A percentile compares a stretch with the other conserved stretches of the same genome.
phyloP scores from a whole-genome alignment of 768 basidiomycete genomes.

The Auriculariales sp. region DNA sequence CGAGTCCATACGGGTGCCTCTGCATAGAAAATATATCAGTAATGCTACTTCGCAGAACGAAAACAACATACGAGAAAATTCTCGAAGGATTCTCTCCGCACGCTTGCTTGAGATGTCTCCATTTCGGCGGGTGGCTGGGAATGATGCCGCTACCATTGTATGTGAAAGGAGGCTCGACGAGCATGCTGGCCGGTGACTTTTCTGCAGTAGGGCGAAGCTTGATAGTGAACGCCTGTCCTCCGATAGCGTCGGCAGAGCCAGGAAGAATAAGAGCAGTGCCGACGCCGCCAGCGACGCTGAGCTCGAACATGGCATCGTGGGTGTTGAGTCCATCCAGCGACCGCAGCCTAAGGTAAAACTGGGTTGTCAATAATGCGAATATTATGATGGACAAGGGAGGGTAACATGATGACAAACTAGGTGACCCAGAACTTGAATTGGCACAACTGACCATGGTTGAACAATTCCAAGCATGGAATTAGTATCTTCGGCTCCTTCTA shows the following conservation, averaged over 20 bases:
- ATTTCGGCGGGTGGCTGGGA: slow-evolving; percentile 33
- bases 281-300: slow-evolving; percentile 66
- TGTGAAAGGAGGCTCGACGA: slow-evolving; percentile 59
- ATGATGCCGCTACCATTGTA: slow-evolving; percentile 37
- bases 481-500: slow-evolving; percentile 14
- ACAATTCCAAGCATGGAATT: background rate
- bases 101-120: slow-evolving; percentile 66
- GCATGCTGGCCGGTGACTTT: slow-evolving; percentile 55
- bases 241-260: slow-evolving; percentile 56
- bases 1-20: slow-evolving; percentile 43
- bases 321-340: slow-evolving; percentile 71
- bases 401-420: too few species aligned
- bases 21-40: slow-evolving; percentile 9
- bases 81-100: slow-evolving; percentile 5
- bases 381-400: too few species aligned
- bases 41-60: slow-evolving; percentile 22
- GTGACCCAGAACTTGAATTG: too few species aligned
- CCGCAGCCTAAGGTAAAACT: slow-evolving; percentile 46
- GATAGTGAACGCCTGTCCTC: slow-evolving; percentile 64
- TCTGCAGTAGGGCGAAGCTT: slow-evolving; percentile 64
- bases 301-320: slow-evolving; percentile 54
- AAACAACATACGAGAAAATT: slow-evolving; percentile 32
- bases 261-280: slow-evolving; percentile 68
- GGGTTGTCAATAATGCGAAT: too few species aligned
- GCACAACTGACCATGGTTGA: background rate